phyloP scores from a whole-genome alignment of 805 yeast genomes.

The Kurtzmaniella fragi region DNA sequence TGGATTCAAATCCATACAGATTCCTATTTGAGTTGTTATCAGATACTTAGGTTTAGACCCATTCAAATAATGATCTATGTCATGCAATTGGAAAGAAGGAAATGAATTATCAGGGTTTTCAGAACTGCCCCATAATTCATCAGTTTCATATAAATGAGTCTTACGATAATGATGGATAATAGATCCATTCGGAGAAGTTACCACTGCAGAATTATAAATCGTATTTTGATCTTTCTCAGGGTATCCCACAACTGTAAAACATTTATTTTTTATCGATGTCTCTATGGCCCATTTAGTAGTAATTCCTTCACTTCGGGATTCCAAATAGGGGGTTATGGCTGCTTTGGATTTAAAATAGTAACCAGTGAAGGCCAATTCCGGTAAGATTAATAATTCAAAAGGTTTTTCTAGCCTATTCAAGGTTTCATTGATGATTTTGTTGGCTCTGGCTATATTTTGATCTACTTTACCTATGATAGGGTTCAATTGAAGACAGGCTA shows the following conservation, averaged over 20 bases:
- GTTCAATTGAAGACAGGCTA: slow-evolving; percentile 67
- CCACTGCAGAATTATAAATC: slow-evolving; percentile 68
- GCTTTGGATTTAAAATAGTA: slow-evolving; percentile 54
- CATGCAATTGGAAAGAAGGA: slow-evolving; percentile 39
- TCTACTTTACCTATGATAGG: slow-evolving; percentile 58
- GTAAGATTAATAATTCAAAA: slow-evolving; percentile 68
- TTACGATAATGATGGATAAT: slow-evolving; percentile 67
- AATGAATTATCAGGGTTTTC: slow-evolving; percentile 62
- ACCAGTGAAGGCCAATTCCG: slow-evolving; percentile 83
- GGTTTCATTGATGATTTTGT: slow-evolving; percentile 29
- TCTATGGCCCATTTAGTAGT: slow-evolving; percentile 53
- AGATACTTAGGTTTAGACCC: slow-evolving; percentile 6
- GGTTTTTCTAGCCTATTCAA: slow-evolving; percentile 15
- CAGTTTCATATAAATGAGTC: slow-evolving; percentile 71
- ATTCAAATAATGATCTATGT: slow-evolving; percentile 13
- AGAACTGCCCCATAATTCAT: slow-evolving; percentile 71
- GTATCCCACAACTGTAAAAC: slow-evolving; percentile 76
- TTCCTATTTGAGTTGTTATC: slow-evolving; percentile 57
- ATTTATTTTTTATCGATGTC: slow-evolving; percentile 44
- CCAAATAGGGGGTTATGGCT: slow-evolving; percentile 57
- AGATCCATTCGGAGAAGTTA: slow-evolving; percentile 56
- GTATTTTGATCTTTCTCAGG: slow-evolving; percentile 48
- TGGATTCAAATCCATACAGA: slow-evolving; percentile 93
- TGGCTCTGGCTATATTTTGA: slow-evolving; percentile 47
- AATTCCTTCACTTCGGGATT: slow-evolving; percentile 40